Base-by-base conservation (phyloP, 2,329 filamentous ascomycete species). In the Alternaria brassicae region DNA sequence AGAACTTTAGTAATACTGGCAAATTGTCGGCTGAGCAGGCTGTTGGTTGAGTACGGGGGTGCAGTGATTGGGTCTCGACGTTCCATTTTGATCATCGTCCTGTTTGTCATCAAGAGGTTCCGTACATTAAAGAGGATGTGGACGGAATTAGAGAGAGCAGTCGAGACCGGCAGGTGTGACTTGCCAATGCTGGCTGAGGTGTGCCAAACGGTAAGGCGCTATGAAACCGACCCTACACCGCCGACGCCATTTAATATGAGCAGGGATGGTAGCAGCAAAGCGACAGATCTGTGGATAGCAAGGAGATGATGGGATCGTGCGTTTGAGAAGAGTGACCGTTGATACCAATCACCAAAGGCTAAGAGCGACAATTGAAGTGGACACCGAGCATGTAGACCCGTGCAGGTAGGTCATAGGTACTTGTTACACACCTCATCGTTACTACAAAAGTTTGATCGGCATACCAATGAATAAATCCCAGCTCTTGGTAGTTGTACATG, bases 1-100 rank as follows among this genome's bases (percentile, higher is more conserved):
- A 72, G 54, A 6, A 58, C 65, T 13, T 68, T 55, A 1, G 60
- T 55, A 28, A 71, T 72, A 48, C 30, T 65, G 7, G 61, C 63
- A 8, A 72, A 42, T 12, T 71, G 69, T 13, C 51, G 62, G 28
- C 36, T 50, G 10, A 66, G 56, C 3, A 69, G 27, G 13, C 42
- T 45, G 6, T 45, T 63, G 15, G 44, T 55, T n/a, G 50, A 30
- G 32, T 28, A 39, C 1, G n/a, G n/a, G n/a, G n/a, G n/a, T n/a
- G 60, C 42, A 13, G 39, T 19, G 3, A 25, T 41, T 23, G 28
- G 27, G 28, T 23, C 30, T 44, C 51, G 39, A 1, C 19, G 37
- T 19, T 53, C 17, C 56, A 61, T 61, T n/a, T 10, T 28, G 21
- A 23, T 15, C 27, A 39, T n/a, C 34, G 12, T 19, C 25, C 25